Evolutionary conservation across 306 rosid genomes (phyloP).

Genomic region (Cucumis sativus): DNA sequence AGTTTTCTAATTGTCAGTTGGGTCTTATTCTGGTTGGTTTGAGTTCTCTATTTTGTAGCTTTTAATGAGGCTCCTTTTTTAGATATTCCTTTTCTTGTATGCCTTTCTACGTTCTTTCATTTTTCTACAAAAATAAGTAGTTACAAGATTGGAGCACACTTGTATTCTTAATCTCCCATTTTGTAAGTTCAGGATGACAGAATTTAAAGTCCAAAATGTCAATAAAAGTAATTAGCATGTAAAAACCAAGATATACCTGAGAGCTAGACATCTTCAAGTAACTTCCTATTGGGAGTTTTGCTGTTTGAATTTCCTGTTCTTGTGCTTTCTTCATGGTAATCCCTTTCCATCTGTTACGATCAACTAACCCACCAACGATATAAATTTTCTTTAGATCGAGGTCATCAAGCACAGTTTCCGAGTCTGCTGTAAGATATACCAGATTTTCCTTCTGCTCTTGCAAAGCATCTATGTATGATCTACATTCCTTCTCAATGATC

Average conservation of each 20-base stretch:
- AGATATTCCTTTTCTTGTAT: not conserved
- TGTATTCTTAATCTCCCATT: not conserved
- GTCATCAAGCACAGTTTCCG: constrained; percentile 71
- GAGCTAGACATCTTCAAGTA: constrained; percentile 84
- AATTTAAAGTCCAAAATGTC: not conserved
- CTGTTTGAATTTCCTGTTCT: constrained; percentile 85
- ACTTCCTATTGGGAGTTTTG: constrained; percentile 72
- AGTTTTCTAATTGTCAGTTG: not conserved
- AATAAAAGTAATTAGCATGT: not conserved
- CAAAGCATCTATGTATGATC: constrained; percentile 63
- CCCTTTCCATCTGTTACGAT: constrained; percentile 89
- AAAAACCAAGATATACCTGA: constrained; percentile 47
- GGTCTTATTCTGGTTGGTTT: not conserved
- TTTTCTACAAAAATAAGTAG: not conserved
- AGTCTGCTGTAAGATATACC: constrained; percentile 82
- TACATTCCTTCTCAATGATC: constrained; percentile 58
- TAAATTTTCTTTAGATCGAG: constrained; percentile 65
- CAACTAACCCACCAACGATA: constrained; percentile 82
- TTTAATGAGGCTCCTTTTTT: not conserved
- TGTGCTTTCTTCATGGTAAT: constrained; percentile 76
- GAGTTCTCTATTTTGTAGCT: not conserved
- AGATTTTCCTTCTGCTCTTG: constrained; percentile 48
- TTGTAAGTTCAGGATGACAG: not conserved
- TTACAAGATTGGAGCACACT: not conserved
- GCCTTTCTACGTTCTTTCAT: not conserved